phyloP scores from a whole-genome alignment of 495 filamentous ascomycete genomes.

The Aspergillus taichungensis region DNA sequence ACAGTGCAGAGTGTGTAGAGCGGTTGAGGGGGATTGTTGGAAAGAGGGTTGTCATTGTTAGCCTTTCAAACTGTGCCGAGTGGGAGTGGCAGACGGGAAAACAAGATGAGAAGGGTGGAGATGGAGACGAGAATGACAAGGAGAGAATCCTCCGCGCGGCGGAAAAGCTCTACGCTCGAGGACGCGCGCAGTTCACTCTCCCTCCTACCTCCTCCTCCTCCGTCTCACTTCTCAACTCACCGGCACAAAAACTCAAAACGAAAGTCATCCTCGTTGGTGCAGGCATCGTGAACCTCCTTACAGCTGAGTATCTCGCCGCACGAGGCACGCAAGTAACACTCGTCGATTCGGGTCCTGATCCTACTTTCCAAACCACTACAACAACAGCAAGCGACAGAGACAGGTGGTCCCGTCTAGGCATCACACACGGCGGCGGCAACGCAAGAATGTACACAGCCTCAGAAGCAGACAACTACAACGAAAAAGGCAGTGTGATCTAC shows the following conservation, averaged over 20 bases:
- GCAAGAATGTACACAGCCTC: background rate
- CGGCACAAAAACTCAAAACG: no score
- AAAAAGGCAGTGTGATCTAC: background rate
- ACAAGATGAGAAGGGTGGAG: no score
- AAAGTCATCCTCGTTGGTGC: constrained; percentile 2
- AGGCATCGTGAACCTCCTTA: constrained; percentile 1
- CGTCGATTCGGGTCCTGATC: background rate
- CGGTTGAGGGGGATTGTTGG: constrained; percentile 42
- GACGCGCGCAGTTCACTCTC: no score
- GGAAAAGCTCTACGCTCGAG: constrained; percentile 1
- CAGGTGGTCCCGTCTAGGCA: background rate
- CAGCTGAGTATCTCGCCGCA: constrained; percentile 1
- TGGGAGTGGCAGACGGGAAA: no score
- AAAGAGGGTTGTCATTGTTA: no score
- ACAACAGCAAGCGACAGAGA: background rate
- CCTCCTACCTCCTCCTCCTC: no score
- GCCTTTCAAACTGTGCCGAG: no score
- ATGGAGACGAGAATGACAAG: no score
- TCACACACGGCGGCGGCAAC: background rate
- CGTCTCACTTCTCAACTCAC: no score
- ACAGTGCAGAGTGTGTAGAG: constrained; percentile 43
- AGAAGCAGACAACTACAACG: constrained; percentile 2
- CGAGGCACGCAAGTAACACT: background rate
- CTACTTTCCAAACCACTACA: no score
- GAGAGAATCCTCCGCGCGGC: background rate